Evolutionary conservation across 768 basidiomycete species (phyloP).

Genomic region (Lyophyllum decastes): DNA sequence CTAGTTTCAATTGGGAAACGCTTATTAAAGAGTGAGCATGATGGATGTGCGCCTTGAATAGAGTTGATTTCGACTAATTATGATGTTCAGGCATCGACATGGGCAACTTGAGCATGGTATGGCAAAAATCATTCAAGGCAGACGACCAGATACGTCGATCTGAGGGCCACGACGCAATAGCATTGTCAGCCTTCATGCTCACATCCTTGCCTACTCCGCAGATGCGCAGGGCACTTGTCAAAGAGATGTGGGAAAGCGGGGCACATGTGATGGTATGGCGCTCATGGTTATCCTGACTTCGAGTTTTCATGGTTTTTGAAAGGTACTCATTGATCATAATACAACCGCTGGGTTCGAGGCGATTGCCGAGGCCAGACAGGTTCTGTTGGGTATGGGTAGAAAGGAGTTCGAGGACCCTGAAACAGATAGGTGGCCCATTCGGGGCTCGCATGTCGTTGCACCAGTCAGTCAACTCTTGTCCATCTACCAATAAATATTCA

Average conservation of each 20-base stretch:
- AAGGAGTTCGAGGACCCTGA: conserved; percentile 55
- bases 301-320: conserved; percentile 8
- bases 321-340: conserved; percentile 89
- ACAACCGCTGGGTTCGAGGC: conserved; percentile 73
- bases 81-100: conserved; percentile 42
- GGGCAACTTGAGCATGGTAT: conserved; percentile 45
- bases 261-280: conserved; percentile 73
- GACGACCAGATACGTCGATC: conserved; percentile 40
- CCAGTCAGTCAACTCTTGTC: conserved; percentile 55
- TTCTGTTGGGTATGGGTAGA: conserved; percentile 64
- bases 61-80: background rate
- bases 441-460: conserved; percentile 83
- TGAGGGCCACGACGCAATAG: conserved; percentile 57
- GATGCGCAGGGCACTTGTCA: conserved; percentile 65
- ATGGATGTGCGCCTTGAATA: background rate
- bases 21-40: conserved; percentile 52
- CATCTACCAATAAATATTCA: background rate
- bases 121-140: conserved; percentile 61
- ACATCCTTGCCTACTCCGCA: conserved; percentile 66
- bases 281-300: conserved; percentile 4
- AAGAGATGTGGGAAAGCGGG: conserved; percentile 91
- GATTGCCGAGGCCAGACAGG: conserved; percentile 77
- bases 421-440: conserved; percentile 31
- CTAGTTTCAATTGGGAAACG: conserved; percentile 67
- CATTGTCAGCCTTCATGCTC: conserved; percentile 84